A percentile compares a stretch with the other conserved stretches of the same genome.
Conservation (phyloP, 306 rosid species). For the Begonia masoniana region DNA sequence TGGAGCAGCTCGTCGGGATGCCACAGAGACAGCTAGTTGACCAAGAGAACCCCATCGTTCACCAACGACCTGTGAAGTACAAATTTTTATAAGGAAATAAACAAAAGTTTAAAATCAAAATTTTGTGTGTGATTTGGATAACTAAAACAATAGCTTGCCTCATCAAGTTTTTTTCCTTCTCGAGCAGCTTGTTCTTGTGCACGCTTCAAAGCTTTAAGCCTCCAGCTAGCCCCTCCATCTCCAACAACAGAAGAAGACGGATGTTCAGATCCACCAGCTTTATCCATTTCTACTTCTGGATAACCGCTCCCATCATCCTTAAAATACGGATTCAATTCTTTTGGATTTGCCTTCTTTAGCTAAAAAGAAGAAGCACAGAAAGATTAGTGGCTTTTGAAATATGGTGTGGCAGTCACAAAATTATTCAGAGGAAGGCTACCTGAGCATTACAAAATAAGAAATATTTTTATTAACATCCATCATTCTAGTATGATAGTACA, state of each 20-base stretch:
- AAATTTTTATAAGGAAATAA: constrained; percentile 1
- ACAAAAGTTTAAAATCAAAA: not conserved
- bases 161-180: constrained; percentile 46
- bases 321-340: constrained; percentile 79
- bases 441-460: too few species aligned
- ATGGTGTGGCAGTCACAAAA: too few species aligned
- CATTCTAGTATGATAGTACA: too few species aligned
- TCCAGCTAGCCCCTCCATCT: constrained; percentile 98
- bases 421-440: too few species aligned
- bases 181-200: constrained; percentile 87
- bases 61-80: constrained; percentile 46
- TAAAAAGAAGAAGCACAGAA: constrained; percentile 1
- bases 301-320: constrained; percentile 69
- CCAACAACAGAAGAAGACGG: constrained; percentile 69
- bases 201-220: constrained; percentile 89
- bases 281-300: constrained; percentile 46
- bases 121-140: not conserved
- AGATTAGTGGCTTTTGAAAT: not conserved
- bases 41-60: constrained; percentile 92
- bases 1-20: constrained; percentile 63
- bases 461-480: too few species aligned
- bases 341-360: constrained; percentile 48
- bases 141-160: constrained; percentile 32
- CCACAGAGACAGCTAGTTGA: constrained; percentile 54
- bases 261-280: constrained; percentile 26